phyloP scores from a whole-genome alignment of 2,329 filamentous ascomycete species.

The Cladophialophora psammophila region DNA sequence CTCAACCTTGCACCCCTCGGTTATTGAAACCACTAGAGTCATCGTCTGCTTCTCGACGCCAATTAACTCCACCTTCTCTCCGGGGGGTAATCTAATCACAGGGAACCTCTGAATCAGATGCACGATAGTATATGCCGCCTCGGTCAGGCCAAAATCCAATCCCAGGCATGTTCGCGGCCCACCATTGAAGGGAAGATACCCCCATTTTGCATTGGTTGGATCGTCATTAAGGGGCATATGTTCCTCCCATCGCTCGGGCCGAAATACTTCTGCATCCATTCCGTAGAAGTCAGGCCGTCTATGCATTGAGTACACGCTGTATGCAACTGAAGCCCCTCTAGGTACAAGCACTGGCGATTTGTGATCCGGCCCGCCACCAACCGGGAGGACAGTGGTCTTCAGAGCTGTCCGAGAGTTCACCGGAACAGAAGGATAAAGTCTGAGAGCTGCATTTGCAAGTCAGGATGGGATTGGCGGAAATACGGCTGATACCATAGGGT shows the following conservation, averaged over 20 bases:
- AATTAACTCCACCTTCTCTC: constrained; percentile 2
- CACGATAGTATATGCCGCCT: too few species aligned
- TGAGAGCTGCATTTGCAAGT: constrained; percentile 65
- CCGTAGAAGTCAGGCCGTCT: constrained; percentile 53
- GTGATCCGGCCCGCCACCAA: constrained; percentile 44
- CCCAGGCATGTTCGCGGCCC: constrained; percentile 63
- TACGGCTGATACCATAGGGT: too few species aligned
- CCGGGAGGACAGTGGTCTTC: constrained; percentile 43
- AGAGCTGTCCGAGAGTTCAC: constrained; percentile 41
- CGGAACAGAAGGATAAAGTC: constrained; percentile 45
- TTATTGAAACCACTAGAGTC: constrained; percentile 24
- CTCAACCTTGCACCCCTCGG: constrained; percentile 30
- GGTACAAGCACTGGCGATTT: constrained; percentile 42
- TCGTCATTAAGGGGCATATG: constrained; percentile 57
- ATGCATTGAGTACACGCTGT: constrained; percentile 62
- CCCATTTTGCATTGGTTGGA: constrained; percentile 55
- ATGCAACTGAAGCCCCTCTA: constrained; percentile 45
- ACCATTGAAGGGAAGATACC: constrained; percentile 62
- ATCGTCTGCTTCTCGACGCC: constrained; percentile 26
- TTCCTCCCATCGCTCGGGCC: constrained; percentile 59
- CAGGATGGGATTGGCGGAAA: too few species aligned
- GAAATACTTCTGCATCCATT: constrained; percentile 52
- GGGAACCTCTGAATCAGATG: background rate
- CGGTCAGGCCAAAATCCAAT: too few species aligned
- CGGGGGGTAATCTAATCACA: constrained; percentile 17